These are phyloP conservation scores for Dothistroma septosporum DNA, from an alignment of 2,329 filamentous ascomycete species.

Conservation along the genomic window DNA sequence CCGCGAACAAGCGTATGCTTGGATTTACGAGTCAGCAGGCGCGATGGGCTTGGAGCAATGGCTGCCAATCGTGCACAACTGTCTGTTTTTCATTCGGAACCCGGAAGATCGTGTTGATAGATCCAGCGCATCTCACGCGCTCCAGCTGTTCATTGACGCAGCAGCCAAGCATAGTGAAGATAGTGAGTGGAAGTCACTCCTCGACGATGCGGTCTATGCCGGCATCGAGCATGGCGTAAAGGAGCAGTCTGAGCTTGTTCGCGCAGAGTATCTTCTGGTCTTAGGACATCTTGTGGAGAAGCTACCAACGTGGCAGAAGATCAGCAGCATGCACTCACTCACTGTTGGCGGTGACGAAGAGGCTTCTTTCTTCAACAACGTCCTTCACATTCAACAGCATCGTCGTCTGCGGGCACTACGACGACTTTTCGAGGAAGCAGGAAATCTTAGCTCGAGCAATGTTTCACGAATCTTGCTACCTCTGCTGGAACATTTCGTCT, in stretches of 20 bases:
- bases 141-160: constrained; percentile 71
- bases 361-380: constrained; percentile 85
- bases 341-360: constrained; percentile 70
- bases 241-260: constrained; percentile 72
- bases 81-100: constrained; percentile 79
- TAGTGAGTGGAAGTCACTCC: constrained; percentile 50
- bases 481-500: constrained; percentile 88
- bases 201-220: constrained; percentile 65
- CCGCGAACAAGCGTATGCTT: constrained; percentile 70
- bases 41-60: constrained; percentile 69
- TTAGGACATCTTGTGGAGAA: constrained; percentile 72
- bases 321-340: constrained; percentile 70
- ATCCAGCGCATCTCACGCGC: constrained; percentile 72
- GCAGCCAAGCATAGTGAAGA: constrained; percentile 50
- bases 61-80: constrained; percentile 82
- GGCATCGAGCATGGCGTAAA: constrained; percentile 71
- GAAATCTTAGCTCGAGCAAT: constrained; percentile 68
- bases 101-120: constrained; percentile 86
- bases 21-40: constrained; percentile 62
- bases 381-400: constrained; percentile 83
- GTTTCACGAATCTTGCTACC: constrained; percentile 85
- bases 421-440: constrained; percentile 66
- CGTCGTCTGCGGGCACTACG: constrained; percentile 80
- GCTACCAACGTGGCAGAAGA: constrained; percentile 64
- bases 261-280: constrained; percentile 74